phyloP scores from a whole-genome alignment of 306 rosid genomes.

The Astragalus glycyphyllos region DNA sequence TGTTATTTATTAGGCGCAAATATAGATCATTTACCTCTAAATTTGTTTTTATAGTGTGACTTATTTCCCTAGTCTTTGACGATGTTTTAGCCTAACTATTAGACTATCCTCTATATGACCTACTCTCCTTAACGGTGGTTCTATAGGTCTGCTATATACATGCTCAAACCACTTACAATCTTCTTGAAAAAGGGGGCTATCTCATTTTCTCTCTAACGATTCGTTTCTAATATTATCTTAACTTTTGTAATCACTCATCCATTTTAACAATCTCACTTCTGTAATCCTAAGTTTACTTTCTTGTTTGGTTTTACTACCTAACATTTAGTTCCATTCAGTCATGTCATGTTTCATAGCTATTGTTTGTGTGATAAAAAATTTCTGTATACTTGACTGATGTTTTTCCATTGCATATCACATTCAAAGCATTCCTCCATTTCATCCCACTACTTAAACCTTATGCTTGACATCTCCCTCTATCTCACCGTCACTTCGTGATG shows the following conservation, averaged over 20 bases:
- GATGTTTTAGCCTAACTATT: not conserved
- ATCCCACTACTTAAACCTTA: not conserved
- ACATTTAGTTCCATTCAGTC: not conserved
- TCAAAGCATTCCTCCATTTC: slow-evolving; percentile 1
- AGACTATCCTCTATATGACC: not conserved
- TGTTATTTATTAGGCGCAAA: not conserved
- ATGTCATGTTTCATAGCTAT: not conserved
- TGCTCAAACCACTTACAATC: too few relatives aligned
- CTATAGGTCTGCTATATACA: not conserved
- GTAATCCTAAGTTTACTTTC: not conserved
- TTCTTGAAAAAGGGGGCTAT: not conserved
- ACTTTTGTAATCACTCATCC: not conserved
- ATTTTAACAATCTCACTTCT: not conserved
- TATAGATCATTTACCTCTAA: not conserved
- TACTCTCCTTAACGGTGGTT: not conserved
- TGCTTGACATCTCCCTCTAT: not conserved
- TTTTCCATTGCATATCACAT: not conserved
- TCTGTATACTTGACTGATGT: not conserved
- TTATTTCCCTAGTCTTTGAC: not conserved
- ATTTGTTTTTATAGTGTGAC: not conserved
- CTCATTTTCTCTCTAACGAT: not conserved
- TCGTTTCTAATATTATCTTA: not conserved
- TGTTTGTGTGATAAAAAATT: not conserved
- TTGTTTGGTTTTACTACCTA: not conserved
- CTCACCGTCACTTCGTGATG: not conserved